phyloP scores from a whole-genome alignment of 768 basidiomycete genomes.

The Dentipellis fragilis region DNA sequence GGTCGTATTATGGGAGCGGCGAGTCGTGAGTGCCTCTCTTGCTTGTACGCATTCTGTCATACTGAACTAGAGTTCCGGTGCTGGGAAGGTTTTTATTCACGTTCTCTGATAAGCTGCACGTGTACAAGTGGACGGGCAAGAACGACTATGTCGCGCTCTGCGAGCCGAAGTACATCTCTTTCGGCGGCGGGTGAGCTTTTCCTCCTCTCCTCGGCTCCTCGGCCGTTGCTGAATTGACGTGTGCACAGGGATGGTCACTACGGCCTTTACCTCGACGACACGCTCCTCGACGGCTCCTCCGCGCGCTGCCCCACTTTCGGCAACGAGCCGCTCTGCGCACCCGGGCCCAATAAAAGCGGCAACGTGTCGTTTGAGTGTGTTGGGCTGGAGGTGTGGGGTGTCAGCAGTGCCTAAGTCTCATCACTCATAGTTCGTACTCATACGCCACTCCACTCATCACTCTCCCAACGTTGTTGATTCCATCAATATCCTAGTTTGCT shows the following conservation, averaged over 20 bases:
- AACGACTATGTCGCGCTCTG: constrained; percentile 89
- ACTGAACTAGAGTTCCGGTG: neutral
- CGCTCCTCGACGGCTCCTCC: constrained; percentile 75
- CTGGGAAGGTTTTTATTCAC: constrained; percentile 67
- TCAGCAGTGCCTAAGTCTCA: constrained; percentile 27
- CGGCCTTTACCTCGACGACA: constrained; percentile 79
- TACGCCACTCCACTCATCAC: no score
- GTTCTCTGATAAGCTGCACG: constrained; percentile 36
- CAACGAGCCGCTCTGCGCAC: constrained; percentile 71
- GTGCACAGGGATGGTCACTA: constrained; percentile 67
- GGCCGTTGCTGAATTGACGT: constrained; percentile 2
- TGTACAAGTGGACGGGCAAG: constrained; percentile 77
- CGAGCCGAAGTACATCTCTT: constrained; percentile 70
- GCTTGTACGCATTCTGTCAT: neutral
- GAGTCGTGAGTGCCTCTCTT: constrained; percentile 49
- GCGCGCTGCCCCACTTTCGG: constrained; percentile 79
- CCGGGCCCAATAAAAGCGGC: constrained; percentile 30
- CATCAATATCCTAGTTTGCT: no score
- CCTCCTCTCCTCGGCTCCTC: neutral
- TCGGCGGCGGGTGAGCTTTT: constrained; percentile 77
- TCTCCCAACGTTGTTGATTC: no score
- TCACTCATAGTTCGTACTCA: no score
- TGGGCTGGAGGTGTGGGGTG: constrained; percentile 85
- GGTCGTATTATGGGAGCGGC: constrained; percentile 77
- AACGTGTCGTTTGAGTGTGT: constrained; percentile 78